Conservation (phyloP, 257 asterid genomes). For the Solanum sejunctum region DNA sequence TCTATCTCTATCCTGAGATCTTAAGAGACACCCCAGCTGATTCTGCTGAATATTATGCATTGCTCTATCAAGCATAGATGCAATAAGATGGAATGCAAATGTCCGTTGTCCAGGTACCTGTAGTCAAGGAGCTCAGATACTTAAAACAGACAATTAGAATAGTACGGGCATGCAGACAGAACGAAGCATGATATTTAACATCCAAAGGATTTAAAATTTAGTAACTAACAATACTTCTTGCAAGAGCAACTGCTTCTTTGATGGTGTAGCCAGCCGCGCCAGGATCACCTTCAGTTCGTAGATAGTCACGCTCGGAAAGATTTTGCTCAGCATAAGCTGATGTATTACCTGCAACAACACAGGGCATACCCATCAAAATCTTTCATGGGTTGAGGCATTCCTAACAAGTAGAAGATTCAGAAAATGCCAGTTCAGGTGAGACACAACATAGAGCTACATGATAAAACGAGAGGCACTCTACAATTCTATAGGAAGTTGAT, state of each 20-base stretch:
- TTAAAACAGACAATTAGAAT: not conserved
- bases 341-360: conserved; percentile 23
- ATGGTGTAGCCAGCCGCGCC: conserved; percentile 91
- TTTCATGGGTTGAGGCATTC: not conserved
- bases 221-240: conserved; percentile 78
- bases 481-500: not conserved
- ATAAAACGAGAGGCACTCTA: not conserved
- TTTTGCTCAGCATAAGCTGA: conserved; percentile 30
- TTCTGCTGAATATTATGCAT: conserved; percentile 25
- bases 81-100: conserved; percentile 71
- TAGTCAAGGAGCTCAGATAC: conserved; percentile 13
- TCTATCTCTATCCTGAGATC: conserved; percentile 14
- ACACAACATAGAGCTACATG: not conserved
- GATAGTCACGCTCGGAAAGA: conserved; percentile 63
- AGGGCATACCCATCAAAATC: conserved; percentile 7
- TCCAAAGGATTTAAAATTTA: not conserved
- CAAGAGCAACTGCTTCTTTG: conserved; percentile 75
- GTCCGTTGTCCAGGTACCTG: conserved; percentile 93
- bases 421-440: not conserved
- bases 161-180: conserved; percentile 4
- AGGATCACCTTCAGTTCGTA: conserved; percentile 97
- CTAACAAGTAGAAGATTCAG: not conserved
- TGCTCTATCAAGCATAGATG: conserved; percentile 58
- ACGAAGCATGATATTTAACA: not conserved
- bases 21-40: conserved; percentile 26